A percentile compares a stretch with the other conserved stretches of the same genome.
Evolutionary conservation across 2,329 filamentous ascomycete species (phyloP).

Genomic region (Aspergillus piperis): DNA sequence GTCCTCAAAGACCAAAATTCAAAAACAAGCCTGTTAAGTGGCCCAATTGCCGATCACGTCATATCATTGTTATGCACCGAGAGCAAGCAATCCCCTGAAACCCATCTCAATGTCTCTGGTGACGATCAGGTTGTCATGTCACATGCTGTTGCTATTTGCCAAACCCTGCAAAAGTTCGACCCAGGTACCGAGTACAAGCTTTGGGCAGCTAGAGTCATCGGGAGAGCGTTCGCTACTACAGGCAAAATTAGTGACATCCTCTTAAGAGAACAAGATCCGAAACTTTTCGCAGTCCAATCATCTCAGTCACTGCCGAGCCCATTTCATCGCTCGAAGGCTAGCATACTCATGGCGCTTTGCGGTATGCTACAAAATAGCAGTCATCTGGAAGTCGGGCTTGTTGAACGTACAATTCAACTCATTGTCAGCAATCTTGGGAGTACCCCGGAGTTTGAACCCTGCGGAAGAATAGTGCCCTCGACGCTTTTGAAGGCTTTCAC

Average conservation of each 20-base stretch:
- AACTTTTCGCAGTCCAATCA: slow-evolving; percentile 23
- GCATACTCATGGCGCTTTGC: slow-evolving; percentile 63
- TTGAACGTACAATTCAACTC: slow-evolving; percentile 48
- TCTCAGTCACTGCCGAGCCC: slow-evolving; percentile 14
- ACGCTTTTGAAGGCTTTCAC: slow-evolving; percentile 43
- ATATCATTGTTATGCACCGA: slow-evolving; percentile 65
- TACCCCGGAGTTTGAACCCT: slow-evolving; percentile 36
- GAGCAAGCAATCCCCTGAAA: slow-evolving; percentile 64
- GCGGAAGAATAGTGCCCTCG: slow-evolving; percentile 37
- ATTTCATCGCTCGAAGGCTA: slow-evolving; percentile 57
- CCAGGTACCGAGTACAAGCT: slow-evolving; percentile 70
- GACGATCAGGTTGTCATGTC: slow-evolving; percentile 64
- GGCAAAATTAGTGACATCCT: slow-evolving; percentile 60
- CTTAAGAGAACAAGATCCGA: slow-evolving; percentile 44
- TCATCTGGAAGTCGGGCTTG: slow-evolving; percentile 46
- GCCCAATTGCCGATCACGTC: slow-evolving; percentile 56
- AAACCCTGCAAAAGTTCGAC: slow-evolving; percentile 67
- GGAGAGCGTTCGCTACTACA: slow-evolving; percentile 76
- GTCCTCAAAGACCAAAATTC: slow-evolving; percentile 73
- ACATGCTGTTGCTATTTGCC: slow-evolving; percentile 71
- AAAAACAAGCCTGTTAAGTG: slow-evolving; percentile 67
- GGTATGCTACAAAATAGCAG: slow-evolving; percentile 62
- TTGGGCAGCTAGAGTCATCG: slow-evolving; percentile 84
- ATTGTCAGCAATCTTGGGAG: slow-evolving; percentile 41
- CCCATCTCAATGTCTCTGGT: slow-evolving; percentile 67